Percentiles rank a stretch among this genome's conserved stretches.
Conservation (phyloP, 2,329 filamentous ascomycete genomes). For the Seiridium cupressi region DNA sequence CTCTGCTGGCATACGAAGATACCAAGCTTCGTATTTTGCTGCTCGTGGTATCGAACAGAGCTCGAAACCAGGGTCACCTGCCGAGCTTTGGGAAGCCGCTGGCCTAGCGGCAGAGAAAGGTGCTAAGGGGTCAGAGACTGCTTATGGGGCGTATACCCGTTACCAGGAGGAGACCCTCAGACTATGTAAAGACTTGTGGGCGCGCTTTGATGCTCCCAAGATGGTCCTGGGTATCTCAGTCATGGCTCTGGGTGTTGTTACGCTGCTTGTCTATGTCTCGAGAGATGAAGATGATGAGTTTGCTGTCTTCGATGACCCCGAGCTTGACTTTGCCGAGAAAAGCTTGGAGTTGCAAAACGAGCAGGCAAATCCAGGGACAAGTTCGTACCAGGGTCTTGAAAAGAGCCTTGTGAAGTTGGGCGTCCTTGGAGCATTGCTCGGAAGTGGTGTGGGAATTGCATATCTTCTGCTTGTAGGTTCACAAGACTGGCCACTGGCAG, state of each 20-base stretch:
- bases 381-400: slow-evolving; percentile 35
- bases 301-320: slow-evolving; percentile 51
- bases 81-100: slow-evolving; percentile 59
- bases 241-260: slow-evolving; percentile 63
- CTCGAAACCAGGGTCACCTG: slow-evolving; percentile 50
- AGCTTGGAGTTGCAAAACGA: slow-evolving; percentile 50
- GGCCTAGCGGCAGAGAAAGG: slow-evolving; percentile 32
- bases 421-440: slow-evolving; percentile 30
- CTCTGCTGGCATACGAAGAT: slow-evolving; percentile 83
- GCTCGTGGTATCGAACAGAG: slow-evolving; percentile 67
- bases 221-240: slow-evolving; percentile 80
- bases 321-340: slow-evolving; percentile 59
- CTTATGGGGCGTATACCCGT: slow-evolving; percentile 59
- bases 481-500: slow-evolving; percentile 39
- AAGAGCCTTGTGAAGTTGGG: slow-evolving; percentile 37
- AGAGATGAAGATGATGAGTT: slow-evolving; percentile 54
- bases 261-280: slow-evolving; percentile 72
- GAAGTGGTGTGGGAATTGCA: slow-evolving; percentile 28
- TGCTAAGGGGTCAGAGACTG: slow-evolving; percentile 34
- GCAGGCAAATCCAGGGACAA: slow-evolving; percentile 21
- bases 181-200: slow-evolving; percentile 84
- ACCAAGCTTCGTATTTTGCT: slow-evolving; percentile 78
- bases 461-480: slow-evolving; percentile 32
- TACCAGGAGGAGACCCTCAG: slow-evolving; percentile 79
- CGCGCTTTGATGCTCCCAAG: slow-evolving; percentile 81